Conservation (phyloP, 306 rosid species). For the Vigna hirtella region DNA sequence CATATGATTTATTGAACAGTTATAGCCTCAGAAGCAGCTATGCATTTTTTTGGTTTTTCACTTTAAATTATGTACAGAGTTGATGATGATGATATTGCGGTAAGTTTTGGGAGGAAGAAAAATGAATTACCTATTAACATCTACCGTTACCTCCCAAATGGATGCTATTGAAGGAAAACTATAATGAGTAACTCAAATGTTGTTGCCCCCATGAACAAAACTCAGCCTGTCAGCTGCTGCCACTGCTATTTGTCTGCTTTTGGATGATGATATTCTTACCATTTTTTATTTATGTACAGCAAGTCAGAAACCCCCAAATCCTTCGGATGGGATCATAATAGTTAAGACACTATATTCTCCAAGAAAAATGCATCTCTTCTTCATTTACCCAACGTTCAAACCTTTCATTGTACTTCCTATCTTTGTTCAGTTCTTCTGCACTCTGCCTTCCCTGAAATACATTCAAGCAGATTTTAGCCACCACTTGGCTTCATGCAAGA, state of each 20-base stretch:
- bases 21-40: conserved; percentile 29
- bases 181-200: conserved; percentile 34
- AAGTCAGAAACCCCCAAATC: conserved; percentile 56
- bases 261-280: conserved; percentile 48
- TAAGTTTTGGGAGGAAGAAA: conserved; percentile 35
- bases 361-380: conserved; percentile 53
- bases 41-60: not conserved
- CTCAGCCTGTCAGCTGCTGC: conserved; percentile 44
- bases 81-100: conserved; percentile 20
- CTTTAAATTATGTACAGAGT: conserved; percentile 46
- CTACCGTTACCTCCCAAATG: conserved; percentile 47
- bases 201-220: conserved; percentile 37
- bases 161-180: conserved; percentile 22
- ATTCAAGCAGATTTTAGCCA: conserved; percentile 2
- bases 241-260: conserved; percentile 35
- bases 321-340: conserved; percentile 60
- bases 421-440: conserved; percentile 47
- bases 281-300: conserved; percentile 60
- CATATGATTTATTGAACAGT: not conserved
- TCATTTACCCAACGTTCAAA: conserved; percentile 58
- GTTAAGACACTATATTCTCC: conserved; percentile 27
- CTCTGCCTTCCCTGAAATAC: conserved; percentile 55
- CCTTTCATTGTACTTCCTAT: conserved; percentile 43
- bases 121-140: conserved; percentile 46
- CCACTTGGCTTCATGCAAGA: conserved; percentile 27